Evolutionary conservation across 805 yeast species (phyloP), one percentile per base, ranked within the genome.

Genomic region (Metschnikowia santaceciliae): DNA sequence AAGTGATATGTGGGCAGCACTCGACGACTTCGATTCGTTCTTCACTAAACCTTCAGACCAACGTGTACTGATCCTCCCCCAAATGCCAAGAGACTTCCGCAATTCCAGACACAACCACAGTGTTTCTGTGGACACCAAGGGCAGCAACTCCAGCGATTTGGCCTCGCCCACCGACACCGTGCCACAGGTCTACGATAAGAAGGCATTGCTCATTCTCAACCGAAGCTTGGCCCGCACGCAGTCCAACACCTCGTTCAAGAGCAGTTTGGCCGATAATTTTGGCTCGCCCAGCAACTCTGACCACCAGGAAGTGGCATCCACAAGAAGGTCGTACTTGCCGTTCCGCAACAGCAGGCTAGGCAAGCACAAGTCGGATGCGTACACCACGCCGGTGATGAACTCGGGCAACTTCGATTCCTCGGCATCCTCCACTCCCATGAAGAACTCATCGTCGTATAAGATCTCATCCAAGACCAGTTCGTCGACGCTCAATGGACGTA

Each of bases 1-100:
- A 59, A 87, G 91, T 61, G 86, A 90, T 61, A 89, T 90, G 88
- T 86, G 95, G 84, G 96, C 96, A 1, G 94, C 94, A 11, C 73
- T 90, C 55, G 96, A 90, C 61, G 90, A 89, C 58, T 75, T 90
- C 58, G 96, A 90, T 62, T 85, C 92, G 8, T 90, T 90, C 62
- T 90, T 90, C 68, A 87, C 95, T 0, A 86, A 83, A 51, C 86
- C 82, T 38, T 66, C 74, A 32, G 55, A 52, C 11, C 60, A 53
- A 33, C 56, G 59, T 26, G 50, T 56, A 3, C 61, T 52, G 45
- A 45, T 58, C 40, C 23, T 49, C n/a, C 15, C 51, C 38, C 42
- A 41, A 47, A 41, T 35, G 22, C 40, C 47, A 4, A 19, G 47
- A 14, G 43, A 50, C 6, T 48, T 45, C 32, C 51, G 47, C 35